Evolutionary conservation across 2,329 filamentous ascomycete genomes (phyloP), one percentile per base, ranked within the genome.

Genomic region (Colletotrichum higginsianum): DNA sequence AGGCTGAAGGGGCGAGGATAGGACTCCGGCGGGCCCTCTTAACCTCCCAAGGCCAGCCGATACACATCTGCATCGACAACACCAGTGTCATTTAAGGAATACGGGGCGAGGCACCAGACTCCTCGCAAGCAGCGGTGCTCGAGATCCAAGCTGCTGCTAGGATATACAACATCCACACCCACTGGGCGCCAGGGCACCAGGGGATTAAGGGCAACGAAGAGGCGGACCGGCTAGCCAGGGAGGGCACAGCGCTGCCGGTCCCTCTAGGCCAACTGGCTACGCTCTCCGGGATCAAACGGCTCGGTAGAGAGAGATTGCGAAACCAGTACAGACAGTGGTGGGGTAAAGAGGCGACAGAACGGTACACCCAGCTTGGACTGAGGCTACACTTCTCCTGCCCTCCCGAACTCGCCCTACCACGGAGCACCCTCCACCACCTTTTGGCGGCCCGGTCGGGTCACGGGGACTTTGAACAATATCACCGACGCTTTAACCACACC

Each of bases 121-220:
- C 56, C 40, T 44, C n/a, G 4, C n/a, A 60, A 30, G 56, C 40
- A 42, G 56, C 55, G 15, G 18, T 57, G 30, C 55, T 57, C 30
- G 56, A 60, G 56, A 46, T 42, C n/a, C 35, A 46, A 23, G 56
- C 12, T 11, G 56, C 18, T 44, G n/a, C n/a, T 7, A 26, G 13
- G 42, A 42, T 60, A 26, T 26, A 42, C 40, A 12, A 60, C n/a
- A 47, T 60, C 38, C 38, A 26, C 11, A 46, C 23, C 56, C 38
- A 26, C 40, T 60, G n/a, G 56, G 56, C 42, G 13, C 56, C 38
- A 30, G 56, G 56, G 18, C 56, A 60, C 40, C 56, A 46, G n/a
- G 56, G 56, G 12, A 60, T 60, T 16, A 42, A 42, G 13, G 56
- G 56, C 38, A 60, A 60, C 56, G 56, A 60, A 30, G 38, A 46